Evolutionary conservation across 768 basidiomycete genomes (phyloP).

Genomic region (Pleurotus pulmonarius): DNA sequence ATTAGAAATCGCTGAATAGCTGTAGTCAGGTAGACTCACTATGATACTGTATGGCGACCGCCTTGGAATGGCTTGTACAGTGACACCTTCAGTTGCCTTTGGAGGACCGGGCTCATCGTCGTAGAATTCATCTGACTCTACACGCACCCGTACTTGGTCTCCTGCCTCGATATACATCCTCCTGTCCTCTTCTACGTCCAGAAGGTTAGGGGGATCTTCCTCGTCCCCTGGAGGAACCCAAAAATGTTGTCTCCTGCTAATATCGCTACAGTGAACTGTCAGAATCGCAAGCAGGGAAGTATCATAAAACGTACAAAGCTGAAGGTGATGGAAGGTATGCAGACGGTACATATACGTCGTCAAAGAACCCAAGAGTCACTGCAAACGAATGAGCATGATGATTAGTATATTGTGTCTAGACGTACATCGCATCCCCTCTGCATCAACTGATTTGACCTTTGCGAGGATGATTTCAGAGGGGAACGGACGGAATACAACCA

Average conservation of each 20-base stretch:
- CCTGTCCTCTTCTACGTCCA: slow-evolving; percentile 1
- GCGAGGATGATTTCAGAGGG: slow-evolving; percentile 86
- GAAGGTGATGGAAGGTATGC: slow-evolving; percentile 78
- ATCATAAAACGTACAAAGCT: slow-evolving; percentile 55
- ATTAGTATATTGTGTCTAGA: slow-evolving; percentile 5
- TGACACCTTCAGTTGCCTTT: slow-evolving; percentile 67
- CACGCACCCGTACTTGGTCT: slow-evolving; percentile 72
- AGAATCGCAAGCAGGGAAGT: neutral
- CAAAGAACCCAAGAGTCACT: slow-evolving; percentile 92
- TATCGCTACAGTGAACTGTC: slow-evolving; percentile 46
- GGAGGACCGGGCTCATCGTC: slow-evolving; percentile 87
- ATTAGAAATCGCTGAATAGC: neutral
- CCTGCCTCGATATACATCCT: slow-evolving; percentile 80
- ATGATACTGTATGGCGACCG: slow-evolving; percentile 67
- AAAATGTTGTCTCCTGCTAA: slow-evolving; percentile 80
- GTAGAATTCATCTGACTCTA: slow-evolving; percentile 79
- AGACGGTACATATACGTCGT: slow-evolving; percentile 84
- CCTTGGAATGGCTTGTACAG: slow-evolving; percentile 44
- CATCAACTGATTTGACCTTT: slow-evolving; percentile 83
- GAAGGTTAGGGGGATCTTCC: slow-evolving; percentile 1
- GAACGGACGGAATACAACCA: slow-evolving; percentile 92
- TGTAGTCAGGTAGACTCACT: slow-evolving; percentile 28
- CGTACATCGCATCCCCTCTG: slow-evolving; percentile 81
- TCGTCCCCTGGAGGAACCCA: slow-evolving; percentile 51
- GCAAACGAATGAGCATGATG: slow-evolving; percentile 1